phyloP scores from a whole-genome alignment of 371 early-diverging fungal species.

The Nematocida sp. region DNA sequence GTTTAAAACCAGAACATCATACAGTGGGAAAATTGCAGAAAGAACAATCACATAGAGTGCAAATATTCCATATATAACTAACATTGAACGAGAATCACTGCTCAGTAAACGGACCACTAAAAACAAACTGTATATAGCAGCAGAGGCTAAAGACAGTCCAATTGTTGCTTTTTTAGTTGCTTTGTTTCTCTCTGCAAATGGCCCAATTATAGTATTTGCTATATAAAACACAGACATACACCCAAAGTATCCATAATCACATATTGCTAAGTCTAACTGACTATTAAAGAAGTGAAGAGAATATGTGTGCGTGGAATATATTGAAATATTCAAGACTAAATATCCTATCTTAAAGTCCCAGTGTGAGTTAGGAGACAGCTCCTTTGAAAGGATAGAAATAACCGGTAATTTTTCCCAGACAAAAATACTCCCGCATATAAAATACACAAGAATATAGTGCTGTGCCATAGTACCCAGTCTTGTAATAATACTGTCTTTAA shows the following conservation, averaged over 20 bases:
- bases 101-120: not conserved
- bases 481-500: not conserved
- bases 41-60: constrained; percentile 18
- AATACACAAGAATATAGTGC: constrained; percentile 27
- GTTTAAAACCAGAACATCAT: constrained; percentile 41
- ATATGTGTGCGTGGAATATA: constrained; percentile 54
- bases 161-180: constrained; percentile 43
- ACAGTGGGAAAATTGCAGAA: constrained; percentile 51
- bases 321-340: constrained; percentile 34
- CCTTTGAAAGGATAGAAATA: constrained; percentile 37
- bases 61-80: constrained; percentile 12
- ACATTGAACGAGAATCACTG: not conserved
- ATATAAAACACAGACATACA: constrained; percentile 41
- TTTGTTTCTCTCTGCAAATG: constrained; percentile 23
- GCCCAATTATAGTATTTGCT: constrained; percentile 21
- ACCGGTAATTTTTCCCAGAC: constrained; percentile 27
- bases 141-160: not conserved
- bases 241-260: constrained; percentile 46
- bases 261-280: constrained; percentile 18
- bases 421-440: constrained; percentile 23
- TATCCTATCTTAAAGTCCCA: constrained; percentile 48
- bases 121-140: constrained; percentile 36
- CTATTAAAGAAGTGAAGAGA: constrained; percentile 31
- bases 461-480: constrained; percentile 9
- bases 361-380: constrained; percentile 44